Base-by-base conservation (phyloP, 371 early-diverging fungal species). In the Gilbertella persicaria region DNA sequence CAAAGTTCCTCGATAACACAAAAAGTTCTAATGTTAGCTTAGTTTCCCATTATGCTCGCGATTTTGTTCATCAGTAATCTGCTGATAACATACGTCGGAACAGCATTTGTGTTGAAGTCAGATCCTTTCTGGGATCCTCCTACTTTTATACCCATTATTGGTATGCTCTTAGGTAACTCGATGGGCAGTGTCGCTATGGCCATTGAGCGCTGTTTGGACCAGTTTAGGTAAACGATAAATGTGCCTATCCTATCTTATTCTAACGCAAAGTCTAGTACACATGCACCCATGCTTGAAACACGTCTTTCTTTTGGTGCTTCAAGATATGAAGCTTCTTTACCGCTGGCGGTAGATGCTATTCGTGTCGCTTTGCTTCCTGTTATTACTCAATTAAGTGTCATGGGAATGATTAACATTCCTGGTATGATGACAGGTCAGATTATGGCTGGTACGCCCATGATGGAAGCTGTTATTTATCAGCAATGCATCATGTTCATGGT, bases 391-490 rank as follows among this genome's bases (percentile, higher is more conserved):
- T 86, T 93, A 84, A 80, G 89, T 55, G 86, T 92, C 36, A 89
- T 91, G 60, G 95, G 94, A 2, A 69, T 94, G 60, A 89, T 94
- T 28, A 89, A 91, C 33, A 94, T 94, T 44, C 95, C 95, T 0
- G 94, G 92, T 20, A 86, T 90, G 82, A 94, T 94, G 95, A 90
- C 89, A 0, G 95, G 95, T 43, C 92, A 92, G 63, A 81, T 93
- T 44, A 79, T 94, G 57, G 92, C 91, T 23, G 95, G 95, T 8
- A 85, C 87, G 0, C 78, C 83, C 3, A 89, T 92, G 44, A 75
- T 80, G 57, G 82, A 91, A 44, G 94, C 95, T 0, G 90, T 86
- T 7, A 67, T 83, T n/a, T 91, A 89, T 62, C 93, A 93, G 61
- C 85, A 87, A 58, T 84, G 90, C 41, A 87, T 92, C 53, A 84